Evolutionary conservation across 2,329 filamentous ascomycete genomes (phyloP).

Genomic region (Penicillium hesseltinei): DNA sequence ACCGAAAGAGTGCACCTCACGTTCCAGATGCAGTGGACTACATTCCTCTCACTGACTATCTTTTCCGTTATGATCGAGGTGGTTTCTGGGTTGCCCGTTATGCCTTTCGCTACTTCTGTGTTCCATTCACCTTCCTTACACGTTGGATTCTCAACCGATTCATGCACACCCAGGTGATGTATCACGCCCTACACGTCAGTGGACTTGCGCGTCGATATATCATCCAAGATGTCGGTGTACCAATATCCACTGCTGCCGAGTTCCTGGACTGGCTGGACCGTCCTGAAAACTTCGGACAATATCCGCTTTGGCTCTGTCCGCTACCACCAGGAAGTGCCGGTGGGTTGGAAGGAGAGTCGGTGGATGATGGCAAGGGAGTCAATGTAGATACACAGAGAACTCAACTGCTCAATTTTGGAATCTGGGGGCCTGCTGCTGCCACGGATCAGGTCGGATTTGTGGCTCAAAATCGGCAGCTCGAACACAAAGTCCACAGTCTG

Average conservation of each 20-base stretch:
- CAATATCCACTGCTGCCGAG: slow-evolving; percentile 50
- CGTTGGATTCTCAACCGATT: slow-evolving; percentile 60
- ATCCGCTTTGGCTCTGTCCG: slow-evolving; percentile 61
- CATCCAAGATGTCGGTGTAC: slow-evolving; percentile 63
- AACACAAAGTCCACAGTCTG: slow-evolving; percentile 65
- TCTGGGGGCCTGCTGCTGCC: slow-evolving; percentile 74
- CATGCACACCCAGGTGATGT: slow-evolving; percentile 61
- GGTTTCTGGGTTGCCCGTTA: slow-evolving; percentile 64
- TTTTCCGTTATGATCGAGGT: slow-evolving; percentile 57
- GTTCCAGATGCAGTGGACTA: slow-evolving; percentile 19
- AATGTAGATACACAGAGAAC: background rate
- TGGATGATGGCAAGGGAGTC: background rate
- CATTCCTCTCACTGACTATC: slow-evolving; percentile 38
- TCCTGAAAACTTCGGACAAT: slow-evolving; percentile 45
- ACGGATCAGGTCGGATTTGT: slow-evolving; percentile 59
- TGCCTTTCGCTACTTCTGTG: slow-evolving; percentile 60
- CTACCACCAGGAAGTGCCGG: slow-evolving; percentile 9
- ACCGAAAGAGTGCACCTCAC: background rate
- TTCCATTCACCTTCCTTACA: slow-evolving; percentile 60
- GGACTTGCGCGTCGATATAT: slow-evolving; percentile 57
- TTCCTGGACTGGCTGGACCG: slow-evolving; percentile 55
- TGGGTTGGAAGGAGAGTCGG: slow-evolving; percentile 5
- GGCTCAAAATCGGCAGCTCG: slow-evolving; percentile 66
- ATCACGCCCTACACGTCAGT: slow-evolving; percentile 60
- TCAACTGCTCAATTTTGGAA: slow-evolving; percentile 55